Percentiles rank a stretch among this genome's conserved stretches.
phyloP scores from a whole-genome alignment of 2,329 filamentous ascomycete species.

The Myriosclerotinia curreyana region DNA sequence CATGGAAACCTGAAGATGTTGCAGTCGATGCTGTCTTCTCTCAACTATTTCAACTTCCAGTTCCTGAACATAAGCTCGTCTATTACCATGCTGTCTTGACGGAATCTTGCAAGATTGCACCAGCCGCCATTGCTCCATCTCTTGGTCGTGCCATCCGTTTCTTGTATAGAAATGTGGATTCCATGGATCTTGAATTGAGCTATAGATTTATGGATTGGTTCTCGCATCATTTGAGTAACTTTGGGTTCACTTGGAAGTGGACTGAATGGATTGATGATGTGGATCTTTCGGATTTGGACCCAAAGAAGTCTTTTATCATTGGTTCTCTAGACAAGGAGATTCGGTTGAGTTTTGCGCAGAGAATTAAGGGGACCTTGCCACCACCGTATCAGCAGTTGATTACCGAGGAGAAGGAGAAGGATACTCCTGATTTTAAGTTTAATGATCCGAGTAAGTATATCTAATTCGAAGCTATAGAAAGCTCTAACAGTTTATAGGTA shows the following conservation, averaged over 20 bases:
- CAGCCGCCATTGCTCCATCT: conserved; percentile 92
- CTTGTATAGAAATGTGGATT: conserved; percentile 77
- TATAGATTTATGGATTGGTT: conserved; percentile 97
- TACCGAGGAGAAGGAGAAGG: conserved; percentile 83
- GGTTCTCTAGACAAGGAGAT: conserved; percentile 96
- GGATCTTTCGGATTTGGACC: conserved; percentile 70
- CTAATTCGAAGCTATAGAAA: not conserved
- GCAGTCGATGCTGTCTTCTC: conserved; percentile 97
- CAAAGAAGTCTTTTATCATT: conserved; percentile 88
- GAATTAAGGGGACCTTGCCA: conserved; percentile 90
- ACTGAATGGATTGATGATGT: conserved; percentile 93
- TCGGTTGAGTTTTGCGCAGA: conserved; percentile 89
- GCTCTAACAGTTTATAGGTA: conserved; percentile 49
- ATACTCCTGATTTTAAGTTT: conserved; percentile 95
- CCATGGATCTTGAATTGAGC: conserved; percentile 80
- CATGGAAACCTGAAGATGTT: conserved; percentile 97
- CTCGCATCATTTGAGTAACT: conserved; percentile 95
- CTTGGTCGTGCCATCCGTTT: conserved; percentile 90
- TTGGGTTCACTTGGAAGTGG: conserved; percentile 99
- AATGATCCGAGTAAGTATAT: conserved; percentile 62
- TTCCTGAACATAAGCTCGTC: conserved; percentile 86
- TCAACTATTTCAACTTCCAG: conserved; percentile 84
- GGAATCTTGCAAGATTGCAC: conserved; percentile 92
- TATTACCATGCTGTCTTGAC: conserved; percentile 96
- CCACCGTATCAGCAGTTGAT: conserved; percentile 79